Percentiles rank a stretch among this genome's conserved stretches.
phyloP scores from a whole-genome alignment of 257 asterid species.

The Ehretia macrophylla region DNA sequence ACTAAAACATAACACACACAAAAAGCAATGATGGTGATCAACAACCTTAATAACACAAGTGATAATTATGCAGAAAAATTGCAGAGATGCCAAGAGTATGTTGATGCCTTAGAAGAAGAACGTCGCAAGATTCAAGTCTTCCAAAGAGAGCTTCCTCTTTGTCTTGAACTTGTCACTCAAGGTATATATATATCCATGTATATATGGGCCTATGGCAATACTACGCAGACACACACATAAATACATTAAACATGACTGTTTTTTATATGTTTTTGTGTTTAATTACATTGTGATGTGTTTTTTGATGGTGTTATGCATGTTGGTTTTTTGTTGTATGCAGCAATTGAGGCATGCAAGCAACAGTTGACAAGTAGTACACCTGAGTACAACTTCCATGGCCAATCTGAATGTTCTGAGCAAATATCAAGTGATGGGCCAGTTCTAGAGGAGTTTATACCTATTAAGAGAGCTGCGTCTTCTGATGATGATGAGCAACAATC shows the following conservation, averaged over 20 bases:
- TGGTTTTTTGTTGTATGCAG: slow-evolving; percentile 28
- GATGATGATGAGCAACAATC: slow-evolving; percentile 23
- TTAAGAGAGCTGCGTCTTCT: slow-evolving; percentile 32
- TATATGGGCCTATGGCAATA: too few species aligned
- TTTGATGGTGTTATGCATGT: not conserved
- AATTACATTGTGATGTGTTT: not conserved
- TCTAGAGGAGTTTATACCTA: slow-evolving; percentile 58
- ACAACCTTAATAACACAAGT: slow-evolving; percentile 25
- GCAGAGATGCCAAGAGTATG: slow-evolving; percentile 52
- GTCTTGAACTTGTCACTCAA: slow-evolving; percentile 87
- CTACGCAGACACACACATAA: too few species aligned
- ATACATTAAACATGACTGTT: too few species aligned
- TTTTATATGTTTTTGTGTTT: not conserved
- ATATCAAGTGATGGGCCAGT: slow-evolving; percentile 59
- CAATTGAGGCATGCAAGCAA: slow-evolving; percentile 79
- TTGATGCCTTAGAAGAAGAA: slow-evolving; percentile 70
- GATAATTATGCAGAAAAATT: slow-evolving; percentile 37
- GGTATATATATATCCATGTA: slow-evolving; percentile 29
- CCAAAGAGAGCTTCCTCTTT: slow-evolving; percentile 92
- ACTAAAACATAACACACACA: not conserved
- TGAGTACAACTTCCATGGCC: slow-evolving; percentile 38
- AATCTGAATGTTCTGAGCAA: slow-evolving; percentile 71
- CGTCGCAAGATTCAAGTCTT: slow-evolving; percentile 81
- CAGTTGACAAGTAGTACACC: slow-evolving; percentile 45
- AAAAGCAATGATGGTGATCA: slow-evolving; percentile 29